These are phyloP conservation scores for Pharnaceum exiguum DNA, from an alignment of 148 eudicot species.

Conservation along the genomic window DNA sequence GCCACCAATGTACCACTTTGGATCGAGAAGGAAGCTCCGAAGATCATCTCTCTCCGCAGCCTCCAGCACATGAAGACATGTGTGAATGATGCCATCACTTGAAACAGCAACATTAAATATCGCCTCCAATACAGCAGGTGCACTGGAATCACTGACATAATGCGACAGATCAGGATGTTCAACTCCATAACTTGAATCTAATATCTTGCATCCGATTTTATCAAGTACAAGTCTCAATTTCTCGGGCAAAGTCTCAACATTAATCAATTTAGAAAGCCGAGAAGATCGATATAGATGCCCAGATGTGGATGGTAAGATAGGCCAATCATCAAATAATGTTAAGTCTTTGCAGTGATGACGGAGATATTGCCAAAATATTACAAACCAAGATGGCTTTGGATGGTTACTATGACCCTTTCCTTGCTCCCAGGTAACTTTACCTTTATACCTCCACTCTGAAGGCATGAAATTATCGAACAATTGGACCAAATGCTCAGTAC, in stretches of 20 bases:
- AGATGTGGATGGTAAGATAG: constrained; percentile 80
- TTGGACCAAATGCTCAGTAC: constrained; percentile 48
- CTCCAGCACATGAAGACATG: constrained; percentile 44
- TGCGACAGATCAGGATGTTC: constrained; percentile 65
- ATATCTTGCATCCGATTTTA: constrained; percentile 80
- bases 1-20: constrained; percentile 78
- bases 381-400: constrained; percentile 79
- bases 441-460: constrained; percentile 72
- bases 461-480: constrained; percentile 71
- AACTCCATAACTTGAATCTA: constrained; percentile 52
- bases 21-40: constrained; percentile 77
- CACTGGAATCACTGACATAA: constrained; percentile 68
- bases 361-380: constrained; percentile 79
- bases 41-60: constrained; percentile 78
- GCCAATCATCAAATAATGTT: constrained; percentile 85
- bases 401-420: constrained; percentile 30
- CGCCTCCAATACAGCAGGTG: constrained; percentile 59
- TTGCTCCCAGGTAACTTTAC: constrained; percentile 64
- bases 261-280: constrained; percentile 57
- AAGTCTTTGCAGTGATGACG: constrained; percentile 46
- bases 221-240: constrained; percentile 56
- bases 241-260: constrained; percentile 53
- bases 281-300: constrained; percentile 77
- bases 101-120: constrained; percentile 61
- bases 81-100: constrained; percentile 37